Evolutionary conservation across 371 early-diverging fungal species (phyloP), one percentile per base, ranked within the genome.

Genomic region (Rhizopus arrhizus): DNA sequence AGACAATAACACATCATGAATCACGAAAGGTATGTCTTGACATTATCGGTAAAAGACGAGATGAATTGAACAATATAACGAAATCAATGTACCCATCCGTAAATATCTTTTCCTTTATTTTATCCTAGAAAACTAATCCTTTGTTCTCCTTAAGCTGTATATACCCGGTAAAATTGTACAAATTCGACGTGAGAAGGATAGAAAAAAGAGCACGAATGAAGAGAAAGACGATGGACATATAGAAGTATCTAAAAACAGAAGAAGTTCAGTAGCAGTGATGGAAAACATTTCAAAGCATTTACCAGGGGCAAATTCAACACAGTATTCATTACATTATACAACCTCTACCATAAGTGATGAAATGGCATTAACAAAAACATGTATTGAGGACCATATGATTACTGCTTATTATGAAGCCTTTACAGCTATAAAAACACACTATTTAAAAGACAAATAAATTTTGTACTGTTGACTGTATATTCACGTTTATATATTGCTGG

Each of bases 311-410:
- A 61, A 49, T n/a, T 47, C 66, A 28, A 41, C 53, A 8, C 56
- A 41, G 5, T 73, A 61, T 15, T 62, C 61, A 12, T 47, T 67
- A 13, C 69, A 73, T 29, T 35, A 59, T 5, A 63, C 63, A 9
- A 60, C 57, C 1, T 61, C 62, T 33, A 33, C 60, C 10, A 68
- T 76, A 10, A 69, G 61, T 5, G 65, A 66, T 28, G 78, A 78
- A 53, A 73, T 78, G 68, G 54, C 66, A 15, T 42, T 78, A n/a
- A 74, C 71, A 35, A 70, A 68, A n/a, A 69, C 73, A 9, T 69
- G 71, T 56, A 73, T 78, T 35, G 73, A 70, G 40, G 78, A 78
- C 38, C 78, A 78, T 66, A 73, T 68, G 69, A 69, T 75, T 10
- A 36, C 55, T 13, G 56, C 62, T 28, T 78, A 75, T 58, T 65